phyloP scores from a whole-genome alignment of 768 basidiomycete species.

The Xanthoconium purpureum region DNA sequence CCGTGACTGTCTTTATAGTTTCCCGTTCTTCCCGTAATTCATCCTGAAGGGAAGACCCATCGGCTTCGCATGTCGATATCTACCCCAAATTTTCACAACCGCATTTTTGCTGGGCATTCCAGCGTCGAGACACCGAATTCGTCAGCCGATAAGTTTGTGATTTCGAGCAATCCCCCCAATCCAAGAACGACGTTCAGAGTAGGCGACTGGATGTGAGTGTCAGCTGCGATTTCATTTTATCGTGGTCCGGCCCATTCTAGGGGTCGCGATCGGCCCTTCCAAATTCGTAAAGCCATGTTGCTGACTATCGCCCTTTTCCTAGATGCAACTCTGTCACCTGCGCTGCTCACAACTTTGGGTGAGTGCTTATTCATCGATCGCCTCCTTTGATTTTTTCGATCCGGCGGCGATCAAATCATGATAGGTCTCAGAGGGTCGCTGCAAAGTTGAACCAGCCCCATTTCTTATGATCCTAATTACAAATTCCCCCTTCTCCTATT shows the following conservation, averaged over 20 bases:
- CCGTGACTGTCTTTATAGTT: conserved; percentile 4
- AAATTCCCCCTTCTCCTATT: conserved; percentile 31
- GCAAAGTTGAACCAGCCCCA: not conserved
- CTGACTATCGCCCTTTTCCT: not conserved
- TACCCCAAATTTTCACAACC: conserved; percentile 32
- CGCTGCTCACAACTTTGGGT: conserved; percentile 86
- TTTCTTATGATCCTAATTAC: conserved; percentile 21
- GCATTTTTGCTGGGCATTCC: conserved; percentile 9
- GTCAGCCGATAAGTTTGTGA: conserved; percentile 42
- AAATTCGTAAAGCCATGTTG: not conserved
- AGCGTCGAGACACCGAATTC: not conserved
- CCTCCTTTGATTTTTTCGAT: conserved; percentile 5
- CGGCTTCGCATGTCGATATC: conserved; percentile 36
- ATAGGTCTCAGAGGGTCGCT: not conserved
- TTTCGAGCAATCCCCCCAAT: conserved; percentile 72
- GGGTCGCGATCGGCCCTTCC: conserved; percentile 15
- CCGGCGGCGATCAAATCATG: not conserved
- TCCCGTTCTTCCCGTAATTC: conserved; percentile 23
- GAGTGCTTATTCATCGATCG: conserved; percentile 33
- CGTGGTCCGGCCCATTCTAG: conserved; percentile 8
- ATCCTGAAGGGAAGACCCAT: conserved; percentile 15
- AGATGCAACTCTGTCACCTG: conserved; percentile 70
- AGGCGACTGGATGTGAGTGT: conserved; percentile 76
- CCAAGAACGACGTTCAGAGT: conserved; percentile 62
- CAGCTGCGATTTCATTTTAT: conserved; percentile 20